Evolutionary conservation across 805 yeast species (phyloP).

Genomic region (Ogataea zsoltii): DNA sequence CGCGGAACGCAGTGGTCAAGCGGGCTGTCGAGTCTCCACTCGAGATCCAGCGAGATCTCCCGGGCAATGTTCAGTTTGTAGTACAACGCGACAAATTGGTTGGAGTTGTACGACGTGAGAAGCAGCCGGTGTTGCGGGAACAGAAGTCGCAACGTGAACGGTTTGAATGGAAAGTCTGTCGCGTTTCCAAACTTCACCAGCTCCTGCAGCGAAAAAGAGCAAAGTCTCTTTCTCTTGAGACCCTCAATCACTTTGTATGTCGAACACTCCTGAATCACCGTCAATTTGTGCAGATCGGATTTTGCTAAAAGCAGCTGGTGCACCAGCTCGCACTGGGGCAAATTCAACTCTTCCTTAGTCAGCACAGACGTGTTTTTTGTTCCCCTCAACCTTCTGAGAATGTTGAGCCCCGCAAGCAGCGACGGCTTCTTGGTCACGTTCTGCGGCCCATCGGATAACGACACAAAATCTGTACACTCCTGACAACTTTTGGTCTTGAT

Average conservation of each 20-base stretch:
- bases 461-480: neutral
- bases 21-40: constrained; percentile 27
- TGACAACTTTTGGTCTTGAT: constrained; percentile 16
- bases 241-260: constrained; percentile 4
- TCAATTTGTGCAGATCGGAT: constrained; percentile 14
- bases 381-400: constrained; percentile 1
- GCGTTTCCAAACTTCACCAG: constrained; percentile 35
- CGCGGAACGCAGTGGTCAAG: constrained; percentile 34
- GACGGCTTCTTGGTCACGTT: neutral
- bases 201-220: constrained; percentile 33
- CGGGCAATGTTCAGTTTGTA: constrained; percentile 34
- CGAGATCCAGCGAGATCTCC: constrained; percentile 36
- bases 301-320: constrained; percentile 15
- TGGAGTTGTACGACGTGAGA: constrained; percentile 30
- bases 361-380: neutral
- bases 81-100: constrained; percentile 29
- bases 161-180: constrained; percentile 28
- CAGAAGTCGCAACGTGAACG: constrained; percentile 33
- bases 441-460: neutral
- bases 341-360: constrained; percentile 6
- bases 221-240: constrained; percentile 9
- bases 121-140: constrained; percentile 31
- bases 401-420: constrained; percentile 1
- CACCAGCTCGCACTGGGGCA: constrained; percentile 9
- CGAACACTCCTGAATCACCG: constrained; percentile 8